Base-by-base conservation (phyloP, 106 monocot genomes). In the Alisma plantagoaquatica region DNA sequence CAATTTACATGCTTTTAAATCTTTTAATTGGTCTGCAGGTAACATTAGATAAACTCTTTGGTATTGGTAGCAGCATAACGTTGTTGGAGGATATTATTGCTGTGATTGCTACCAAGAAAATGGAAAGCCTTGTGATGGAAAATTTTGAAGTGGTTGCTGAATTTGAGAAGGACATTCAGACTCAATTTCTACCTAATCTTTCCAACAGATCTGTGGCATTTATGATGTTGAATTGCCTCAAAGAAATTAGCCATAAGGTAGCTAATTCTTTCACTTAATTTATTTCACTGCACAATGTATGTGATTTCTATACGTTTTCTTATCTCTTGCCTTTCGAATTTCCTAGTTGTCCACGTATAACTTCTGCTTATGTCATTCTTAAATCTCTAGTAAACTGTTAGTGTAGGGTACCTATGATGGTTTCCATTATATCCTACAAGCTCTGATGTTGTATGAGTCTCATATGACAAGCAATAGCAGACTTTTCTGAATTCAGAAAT, bases 31-130 rank as follows among this genome's bases (percentile, higher is more conserved):
- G 4, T 17, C 66, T 69, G 33, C 87, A 93, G 93, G 77, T 70
- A 41, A 65, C 28, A 43, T 57, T 94, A 25, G 83, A 83, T 60
- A 60, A 44, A 8, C 73, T 73, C 63, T 77, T 87, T 8, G 33
- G 33, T 64, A 22, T 54, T 57, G 53, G 48, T 14, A 41, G 29
- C 8, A 22, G 80, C 50, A 47, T 41, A 22, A 43, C 51, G 23
- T 21, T 63, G 4, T 3, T 33, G 32, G 33, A 16, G 43, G 58
- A n/a, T 23, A 26, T 55, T 3, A 20, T 5, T 16, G 77, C 83
- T 15, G 62, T 67, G 46, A 24, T 87, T 32, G 54, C 74, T 53
- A 70, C 87, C 7, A 54, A 64, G 16, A 52, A 80, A 26, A 80
- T 94, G 77, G 75, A 87, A 47, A 23, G 65, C 26, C 41, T 64